A percentile compares a stretch with the other conserved stretches of the same genome.
phyloP scores from a whole-genome alignment of 1,284 basidiomycete genomes.

The Pyrrhoderma noxium region DNA sequence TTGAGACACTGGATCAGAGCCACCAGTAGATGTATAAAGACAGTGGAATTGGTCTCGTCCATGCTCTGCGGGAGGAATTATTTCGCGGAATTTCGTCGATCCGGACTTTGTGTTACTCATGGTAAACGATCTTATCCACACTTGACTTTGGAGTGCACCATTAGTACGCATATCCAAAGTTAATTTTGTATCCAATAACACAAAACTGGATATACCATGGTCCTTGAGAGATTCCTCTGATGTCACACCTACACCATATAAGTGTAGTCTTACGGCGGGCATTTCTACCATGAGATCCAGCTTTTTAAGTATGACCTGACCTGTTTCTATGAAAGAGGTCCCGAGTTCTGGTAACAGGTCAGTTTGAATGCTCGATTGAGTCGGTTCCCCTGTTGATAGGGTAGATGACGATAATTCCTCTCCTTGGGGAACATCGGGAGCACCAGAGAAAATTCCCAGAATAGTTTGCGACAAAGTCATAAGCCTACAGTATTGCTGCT shows the following conservation, averaged over 20 bases:
- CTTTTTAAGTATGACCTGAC: slow-evolving; percentile 46
- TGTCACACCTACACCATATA: slow-evolving; percentile 74
- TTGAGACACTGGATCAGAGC: slow-evolving; percentile 50
- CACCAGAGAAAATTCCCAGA: slow-evolving; percentile 47
- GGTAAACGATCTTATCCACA: slow-evolving; percentile 85
- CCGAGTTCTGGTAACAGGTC: slow-evolving; percentile 56
- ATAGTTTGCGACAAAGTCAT: slow-evolving; percentile 70
- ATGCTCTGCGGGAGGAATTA: slow-evolving; percentile 88
- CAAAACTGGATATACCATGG: slow-evolving; percentile 82
- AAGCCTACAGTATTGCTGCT: slow-evolving; percentile 82
- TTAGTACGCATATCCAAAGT: slow-evolving; percentile 82
- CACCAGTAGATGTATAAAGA: slow-evolving; percentile 74
- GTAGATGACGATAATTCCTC: not conserved
- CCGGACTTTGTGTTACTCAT: slow-evolving; percentile 86
- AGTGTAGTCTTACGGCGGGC: slow-evolving; percentile 76
- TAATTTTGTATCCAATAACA: slow-evolving; percentile 74
- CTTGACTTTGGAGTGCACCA: slow-evolving; percentile 79
- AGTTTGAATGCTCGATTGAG: slow-evolving; percentile 21
- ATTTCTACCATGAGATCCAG: slow-evolving; percentile 77
- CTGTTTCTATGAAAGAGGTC: slow-evolving; percentile 24
- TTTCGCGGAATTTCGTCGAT: slow-evolving; percentile 85
- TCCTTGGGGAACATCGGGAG: not conserved
- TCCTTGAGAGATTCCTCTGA: slow-evolving; percentile 58
- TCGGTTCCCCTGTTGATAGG: not conserved
- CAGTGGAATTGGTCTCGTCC: slow-evolving; percentile 94